Conservation (phyloP, 176 grass and related monocot genomes). For the Hordeum marinum region DNA sequence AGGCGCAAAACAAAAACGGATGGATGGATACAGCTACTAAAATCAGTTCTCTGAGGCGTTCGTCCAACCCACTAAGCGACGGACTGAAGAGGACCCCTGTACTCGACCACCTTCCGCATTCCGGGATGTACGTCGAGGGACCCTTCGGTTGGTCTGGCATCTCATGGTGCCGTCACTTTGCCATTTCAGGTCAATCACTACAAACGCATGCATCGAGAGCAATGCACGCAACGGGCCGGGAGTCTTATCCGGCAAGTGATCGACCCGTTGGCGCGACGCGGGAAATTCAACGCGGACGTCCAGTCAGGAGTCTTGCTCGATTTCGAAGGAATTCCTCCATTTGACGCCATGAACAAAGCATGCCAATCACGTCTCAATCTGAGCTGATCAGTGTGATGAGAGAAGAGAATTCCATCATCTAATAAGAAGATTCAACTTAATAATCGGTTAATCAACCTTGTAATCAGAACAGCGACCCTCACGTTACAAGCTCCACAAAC, state of each 20-base stretch:
- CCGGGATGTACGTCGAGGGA: not conserved
- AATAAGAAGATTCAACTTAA: not conserved
- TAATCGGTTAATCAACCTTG: not conserved
- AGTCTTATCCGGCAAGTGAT: not conserved
- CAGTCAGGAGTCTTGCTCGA: not conserved
- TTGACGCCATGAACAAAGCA: not conserved
- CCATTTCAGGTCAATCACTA: not conserved
- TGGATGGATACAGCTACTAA: not conserved
- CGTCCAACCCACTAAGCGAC: not conserved
- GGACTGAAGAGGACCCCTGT: not conserved
- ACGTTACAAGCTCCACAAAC: not conserved
- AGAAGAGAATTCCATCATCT: not conserved
- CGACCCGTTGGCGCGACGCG: not conserved
- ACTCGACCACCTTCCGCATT: not conserved
- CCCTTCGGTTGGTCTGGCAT: not conserved
- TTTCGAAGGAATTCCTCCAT: not conserved
- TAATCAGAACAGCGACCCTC: not conserved
- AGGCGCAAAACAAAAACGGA: not conserved
- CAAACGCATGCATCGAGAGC: not conserved
- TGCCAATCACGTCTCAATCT: not conserved
- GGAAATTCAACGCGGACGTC: not conserved
- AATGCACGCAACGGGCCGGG: constrained; percentile 8
- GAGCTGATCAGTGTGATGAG: not conserved
- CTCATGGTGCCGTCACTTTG: not conserved
- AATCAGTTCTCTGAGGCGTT: not conserved